These are phyloP conservation scores for Starmerella vaccinii DNA, from an alignment of 805 yeast species.

Conservation along the genomic window DNA sequence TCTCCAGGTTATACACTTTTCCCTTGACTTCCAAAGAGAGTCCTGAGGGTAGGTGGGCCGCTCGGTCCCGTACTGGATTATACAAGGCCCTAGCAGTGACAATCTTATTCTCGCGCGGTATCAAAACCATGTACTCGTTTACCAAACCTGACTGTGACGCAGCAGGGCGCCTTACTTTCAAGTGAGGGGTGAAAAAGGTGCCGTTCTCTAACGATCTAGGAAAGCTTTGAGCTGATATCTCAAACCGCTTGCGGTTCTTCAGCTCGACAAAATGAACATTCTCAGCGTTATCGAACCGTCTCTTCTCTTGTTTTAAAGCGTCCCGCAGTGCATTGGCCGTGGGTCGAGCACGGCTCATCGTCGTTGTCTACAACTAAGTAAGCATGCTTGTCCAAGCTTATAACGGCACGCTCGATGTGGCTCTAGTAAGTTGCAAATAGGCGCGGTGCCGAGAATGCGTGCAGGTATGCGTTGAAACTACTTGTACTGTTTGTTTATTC, in stretches of 20 bases:
- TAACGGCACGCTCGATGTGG: too few species aligned
- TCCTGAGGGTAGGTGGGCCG: slow-evolving; percentile 1
- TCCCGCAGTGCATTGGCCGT: slow-evolving; percentile 12
- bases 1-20: slow-evolving; percentile 38
- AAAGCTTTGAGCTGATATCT: slow-evolving; percentile 12
- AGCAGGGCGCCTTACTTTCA: not conserved
- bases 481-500: too few species aligned
- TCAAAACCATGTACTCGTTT: slow-evolving; percentile 17
- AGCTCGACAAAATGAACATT: not conserved
- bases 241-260: not conserved
- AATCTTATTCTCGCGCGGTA: slow-evolving; percentile 3
- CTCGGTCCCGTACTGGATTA: slow-evolving; percentile 7
- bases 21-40: slow-evolving; percentile 14
- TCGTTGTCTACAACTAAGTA: not conserved
- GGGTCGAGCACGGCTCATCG: not conserved
- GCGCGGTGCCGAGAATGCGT: too few species aligned
- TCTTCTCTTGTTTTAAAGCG: slow-evolving; percentile 15
- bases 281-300: slow-evolving; percentile 5
- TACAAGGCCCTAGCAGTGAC: not conserved
- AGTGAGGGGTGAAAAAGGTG: slow-evolving; percentile 41
- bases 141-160: not conserved
- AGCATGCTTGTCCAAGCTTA: not conserved
- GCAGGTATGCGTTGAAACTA: too few species aligned
- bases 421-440: too few species aligned
- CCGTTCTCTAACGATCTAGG: slow-evolving; percentile 33